A percentile compares a stretch with the other conserved stretches of the same genome.
Evolutionary conservation across 192 early-diverging fungal species (phyloP).

Genomic region (Diversispora epigaea): DNA sequence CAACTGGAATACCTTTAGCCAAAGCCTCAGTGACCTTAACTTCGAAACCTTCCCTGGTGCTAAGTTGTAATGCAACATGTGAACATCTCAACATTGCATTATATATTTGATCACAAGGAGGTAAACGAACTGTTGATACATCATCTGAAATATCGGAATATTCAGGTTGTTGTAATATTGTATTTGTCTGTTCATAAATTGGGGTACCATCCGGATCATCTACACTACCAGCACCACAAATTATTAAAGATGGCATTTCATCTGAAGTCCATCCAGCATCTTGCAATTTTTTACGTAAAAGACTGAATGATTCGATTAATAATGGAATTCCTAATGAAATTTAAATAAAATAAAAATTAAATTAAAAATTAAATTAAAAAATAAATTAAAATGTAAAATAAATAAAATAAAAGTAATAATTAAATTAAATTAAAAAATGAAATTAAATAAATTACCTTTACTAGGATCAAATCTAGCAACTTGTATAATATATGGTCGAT

Average conservation of each 20-base stretch:
- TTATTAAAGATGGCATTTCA: constrained; percentile 1
- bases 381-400: no score
- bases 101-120: constrained; percentile 77
- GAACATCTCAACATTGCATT: constrained; percentile 72
- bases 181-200: constrained; percentile 60
- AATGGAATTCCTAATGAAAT: constrained; percentile 56
- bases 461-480: constrained; percentile 82
- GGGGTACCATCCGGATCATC: constrained; percentile 81
- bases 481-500: constrained; percentile 78
- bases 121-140: constrained; percentile 63
- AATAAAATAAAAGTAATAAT: no score
- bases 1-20: constrained; percentile 68
- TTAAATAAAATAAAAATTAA: no score
- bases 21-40: constrained; percentile 87
- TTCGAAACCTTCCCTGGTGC: constrained; percentile 92
- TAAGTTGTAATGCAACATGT: constrained; percentile 78
- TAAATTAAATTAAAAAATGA: no score
- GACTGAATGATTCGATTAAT: constrained; percentile 66
- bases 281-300: constrained; percentile 59
- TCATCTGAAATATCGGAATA: constrained; percentile 56
- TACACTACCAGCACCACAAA: constrained; percentile 71
- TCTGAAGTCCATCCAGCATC: constrained; percentile 3
- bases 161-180: constrained; percentile 44
- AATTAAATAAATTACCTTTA: constrained; percentile 55
- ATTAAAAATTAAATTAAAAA: no score